Base-by-base conservation (phyloP, 371 early-diverging fungal species). In the Lichtheimia ornata region DNA sequence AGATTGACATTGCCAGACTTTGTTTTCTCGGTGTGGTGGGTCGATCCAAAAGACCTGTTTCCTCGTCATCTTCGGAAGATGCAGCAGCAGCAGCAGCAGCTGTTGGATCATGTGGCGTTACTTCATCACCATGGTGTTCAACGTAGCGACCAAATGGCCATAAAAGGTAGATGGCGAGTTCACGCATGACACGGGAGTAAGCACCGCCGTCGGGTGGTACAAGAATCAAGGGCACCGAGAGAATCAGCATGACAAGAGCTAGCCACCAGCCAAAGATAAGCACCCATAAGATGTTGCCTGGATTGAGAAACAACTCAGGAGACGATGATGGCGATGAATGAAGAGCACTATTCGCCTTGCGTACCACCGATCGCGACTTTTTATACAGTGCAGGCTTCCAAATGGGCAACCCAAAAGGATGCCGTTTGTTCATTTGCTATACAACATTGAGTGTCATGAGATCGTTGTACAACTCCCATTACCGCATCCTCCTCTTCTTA, bases 311-410 rank as follows among this genome's bases (percentile, higher is more conserved):
- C 15, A 90, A 65, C 53, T 87, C 86, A 14, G 73, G 76, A 15
- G 79, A 76, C 0, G 87, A 79, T 50, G 88, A 80, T 3, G 94
- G 94, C 45, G 83, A 84, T 3, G 91, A 86, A 65, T 96, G 97
- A 50, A 98, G 74, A 2, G 94, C 95, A 22, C 84, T 77, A 60
- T 94, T 88, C 50, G 93, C 93, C 24, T 84, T 83, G 9, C 87
- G 85, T 18, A 90, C 88, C 45, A 97, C 93, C 9, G 91, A 89
- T 25, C 98, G 90, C 11, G 88, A 83, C 67, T 98, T 98, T 69
- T 95, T 94, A 83, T 97, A 98, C 40, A 98, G 83, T 5, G 97
- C 97, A 15, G 96, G 95, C 73, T 98, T 98, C 98, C 98, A 98
- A n/a, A 97, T 78, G 12, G 92, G 93, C 55, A 97, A 66, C 54